Base-by-base conservation (phyloP, 1,284 basidiomycete species). In the Tilletia walkeri region DNA sequence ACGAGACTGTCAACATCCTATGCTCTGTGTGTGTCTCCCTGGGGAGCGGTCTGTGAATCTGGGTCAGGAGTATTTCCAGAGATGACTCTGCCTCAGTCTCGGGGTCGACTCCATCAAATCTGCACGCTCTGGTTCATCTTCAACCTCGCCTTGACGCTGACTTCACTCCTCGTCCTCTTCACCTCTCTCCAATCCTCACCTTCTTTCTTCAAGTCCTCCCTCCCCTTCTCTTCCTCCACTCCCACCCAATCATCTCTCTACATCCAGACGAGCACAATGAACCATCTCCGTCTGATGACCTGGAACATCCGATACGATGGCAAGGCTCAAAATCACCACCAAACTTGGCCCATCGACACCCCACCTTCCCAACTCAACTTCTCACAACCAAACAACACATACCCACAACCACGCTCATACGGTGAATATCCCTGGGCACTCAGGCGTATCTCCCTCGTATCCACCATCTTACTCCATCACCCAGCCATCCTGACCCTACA, bases 401-500 rank as follows among this genome's bases (percentile, higher is more conserved):
- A 56, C 54, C 54, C 54, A 30, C 54, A 56, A 56, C 16, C 14
- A 4, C 24, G 34, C 3, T 30, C 18, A n/a, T 56, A 24, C 20
- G 54, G 54, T 4, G 54, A 56, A 30, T 56, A 56, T 34, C 54
- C 54, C 20, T 56, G 54, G 54, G 54, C 54, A 12, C 54, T 56
- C 54, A n/a, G 54, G 4, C 54, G 54, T 1, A 56, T 56, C 54
- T 34, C 54, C 1, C 20, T 56, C 24, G 54, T 56, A 0, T 56
- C 54, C 53, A 67, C 71, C 2, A 67, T 69, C 14, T 59, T 79
- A 18, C 75, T 78, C 20, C 54, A 76, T 69, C 68, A 74, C 45
- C 76, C 75, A 73, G 76, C 78, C 67, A 30, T 79, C 6, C 73
- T 79, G 36, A 75, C 73, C 1, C 73, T 78, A 38, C 78, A 79